A percentile compares a stretch with the other conserved stretches of the same genome.
These are phyloP conservation scores for Aspergillus avenaceus DNA, from an alignment of 495 filamentous ascomycete species.

Conservation along the genomic window DNA sequence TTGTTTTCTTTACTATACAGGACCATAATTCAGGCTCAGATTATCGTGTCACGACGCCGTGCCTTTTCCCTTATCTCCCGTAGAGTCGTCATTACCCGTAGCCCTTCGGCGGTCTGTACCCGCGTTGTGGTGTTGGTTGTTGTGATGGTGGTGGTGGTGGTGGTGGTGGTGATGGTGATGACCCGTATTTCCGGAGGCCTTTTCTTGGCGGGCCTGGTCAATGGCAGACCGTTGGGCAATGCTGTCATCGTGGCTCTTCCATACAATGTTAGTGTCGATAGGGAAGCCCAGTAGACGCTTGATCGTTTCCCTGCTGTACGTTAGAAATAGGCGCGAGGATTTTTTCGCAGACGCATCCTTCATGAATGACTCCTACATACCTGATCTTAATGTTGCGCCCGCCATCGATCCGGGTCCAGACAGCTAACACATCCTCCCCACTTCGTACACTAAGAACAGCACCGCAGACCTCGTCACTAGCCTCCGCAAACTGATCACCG, in stretches of 20 bases:
- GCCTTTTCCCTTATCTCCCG: conserved; percentile 41
- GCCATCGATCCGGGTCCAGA: conserved; percentile 92
- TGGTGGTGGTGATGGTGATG: conserved; percentile 29
- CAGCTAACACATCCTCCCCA: conserved; percentile 94
- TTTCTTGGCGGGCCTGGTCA: conserved; percentile 78
- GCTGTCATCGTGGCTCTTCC: conserved; percentile 85
- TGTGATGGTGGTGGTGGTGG: conserved; percentile 18
- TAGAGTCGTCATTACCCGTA: conserved; percentile 42
- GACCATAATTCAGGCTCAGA: conserved; percentile 29
- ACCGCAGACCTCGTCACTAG: conserved; percentile 90
- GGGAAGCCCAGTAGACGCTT: conserved; percentile 84
- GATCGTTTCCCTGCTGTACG: conserved; percentile 71
- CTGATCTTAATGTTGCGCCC: conserved; percentile 94
- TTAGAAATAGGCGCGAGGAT: not conserved
- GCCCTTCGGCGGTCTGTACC: conserved; percentile 43
- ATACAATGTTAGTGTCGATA: conserved; percentile 82
- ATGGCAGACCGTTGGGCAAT: conserved; percentile 78
- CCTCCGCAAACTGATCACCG: conserved; percentile 93
- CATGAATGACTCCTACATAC: conserved; percentile 39
- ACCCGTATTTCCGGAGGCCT: conserved; percentile 48
- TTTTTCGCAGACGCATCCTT: not conserved
- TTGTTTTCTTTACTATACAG: conserved; percentile 46
- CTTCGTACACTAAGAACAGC: conserved; percentile 89
- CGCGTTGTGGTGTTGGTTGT: conserved; percentile 32
- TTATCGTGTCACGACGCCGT: conserved; percentile 24